Base-by-base conservation (phyloP, 176 grass and related monocot genomes). In the Oryza punctata region DNA sequence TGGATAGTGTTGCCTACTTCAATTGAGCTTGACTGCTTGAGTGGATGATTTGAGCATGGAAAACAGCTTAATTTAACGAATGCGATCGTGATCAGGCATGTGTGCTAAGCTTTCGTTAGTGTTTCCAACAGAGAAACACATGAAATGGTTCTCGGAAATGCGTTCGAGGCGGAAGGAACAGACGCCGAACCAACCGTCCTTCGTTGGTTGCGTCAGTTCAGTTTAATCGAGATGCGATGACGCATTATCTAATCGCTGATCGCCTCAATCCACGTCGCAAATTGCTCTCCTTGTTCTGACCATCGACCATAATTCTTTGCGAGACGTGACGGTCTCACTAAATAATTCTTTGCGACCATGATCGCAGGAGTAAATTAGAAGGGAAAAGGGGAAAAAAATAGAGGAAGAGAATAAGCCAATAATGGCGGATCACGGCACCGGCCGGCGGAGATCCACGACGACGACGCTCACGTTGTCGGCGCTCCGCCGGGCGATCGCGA, bases 401-500 rank as follows among this genome's bases (percentile, higher is more conserved):
- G 18, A 24, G 10, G 38, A 21, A 33, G 65, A 87, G 9, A 57
- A 3, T 8, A 54, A 54, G 47, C 14, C 66, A 52, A 70, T 66
- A n/a, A 84, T 26, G 43, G 33, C 75, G 47, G 68, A 89, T 81
- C 72, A 88, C 9, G 11, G 28, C 61, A 29, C 45, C 43, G 43
- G 64, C 13, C 64, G 66, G 26, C 85, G 88, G 72, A 95, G 82
- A 27, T 95, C 90, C 21, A 92, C 90, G 25, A 95, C 93, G 13
- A 92, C 82, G 43, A 92, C 90, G 83, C 89, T 94, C 33, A 94
- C 84, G 37, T 94, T 94, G 35, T 94, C 93, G 19, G 69, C 18
- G 66, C 90, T 95, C 15, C 75, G 74, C 67, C 82, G 50, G 25
- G 84, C 76, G 21, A 92, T 60, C n/a, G 93, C 90, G 44, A 95